A percentile compares a stretch with the other conserved stretches of the same genome.
phyloP scores from a whole-genome alignment of 257 asterid species.

The Solanum bukasovii region DNA sequence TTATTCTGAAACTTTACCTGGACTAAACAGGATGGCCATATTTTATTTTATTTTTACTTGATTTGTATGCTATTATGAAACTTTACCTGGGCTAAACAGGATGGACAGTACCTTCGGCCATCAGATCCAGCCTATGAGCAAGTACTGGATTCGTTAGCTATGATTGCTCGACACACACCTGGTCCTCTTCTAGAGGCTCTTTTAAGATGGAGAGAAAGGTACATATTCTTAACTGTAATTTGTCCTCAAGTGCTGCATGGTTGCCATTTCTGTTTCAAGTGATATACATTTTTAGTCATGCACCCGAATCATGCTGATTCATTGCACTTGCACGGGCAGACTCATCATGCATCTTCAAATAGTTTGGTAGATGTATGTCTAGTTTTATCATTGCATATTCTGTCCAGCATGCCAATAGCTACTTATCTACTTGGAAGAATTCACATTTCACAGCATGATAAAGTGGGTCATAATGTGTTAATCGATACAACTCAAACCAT shows the following conservation, averaged over 20 bases:
- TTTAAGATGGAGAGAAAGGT: constrained; percentile 96
- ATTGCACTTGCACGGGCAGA: not conserved
- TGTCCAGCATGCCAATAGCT: not conserved
- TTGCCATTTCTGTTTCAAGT: not conserved
- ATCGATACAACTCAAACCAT: not conserved
- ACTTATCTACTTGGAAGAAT: not conserved
- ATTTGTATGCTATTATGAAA: not conserved
- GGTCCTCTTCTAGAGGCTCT: constrained; percentile 97
- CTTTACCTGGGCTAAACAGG: constrained; percentile 38
- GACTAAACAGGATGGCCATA: constrained; percentile 76
- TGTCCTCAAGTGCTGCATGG: not conserved
- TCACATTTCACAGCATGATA: not conserved
- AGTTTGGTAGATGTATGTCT: not conserved
- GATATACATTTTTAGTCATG: not conserved
- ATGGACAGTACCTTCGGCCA: constrained; percentile 97
- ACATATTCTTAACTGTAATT: not conserved
- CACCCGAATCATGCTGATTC: not conserved
- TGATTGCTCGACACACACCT: constrained; percentile 99
- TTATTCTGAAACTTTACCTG: not conserved
- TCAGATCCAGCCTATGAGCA: constrained; percentile 99
- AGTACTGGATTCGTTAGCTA: constrained; percentile 95
- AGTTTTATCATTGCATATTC: not conserved
- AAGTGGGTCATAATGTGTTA: not conserved
- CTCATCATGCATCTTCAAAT: not conserved
- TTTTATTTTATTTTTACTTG: not conserved